Evolutionary conservation across 768 basidiomycete genomes (phyloP).

Genomic region (Candolleomyces eurysporus): DNA sequence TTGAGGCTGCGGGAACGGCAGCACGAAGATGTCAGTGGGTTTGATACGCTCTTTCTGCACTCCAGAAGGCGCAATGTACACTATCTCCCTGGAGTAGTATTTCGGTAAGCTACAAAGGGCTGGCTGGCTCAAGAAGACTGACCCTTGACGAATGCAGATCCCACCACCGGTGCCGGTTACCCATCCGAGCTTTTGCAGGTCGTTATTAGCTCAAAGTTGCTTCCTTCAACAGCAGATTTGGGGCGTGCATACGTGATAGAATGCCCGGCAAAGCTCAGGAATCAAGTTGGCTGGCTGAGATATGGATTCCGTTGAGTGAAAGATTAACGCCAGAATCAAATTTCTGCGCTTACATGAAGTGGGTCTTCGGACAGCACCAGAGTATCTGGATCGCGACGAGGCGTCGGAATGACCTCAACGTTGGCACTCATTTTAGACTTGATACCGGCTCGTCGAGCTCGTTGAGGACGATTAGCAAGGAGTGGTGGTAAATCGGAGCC

Average conservation of each 20-base stretch:
- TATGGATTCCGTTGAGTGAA: neutral
- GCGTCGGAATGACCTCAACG: too few relatives aligned
- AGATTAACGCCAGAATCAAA: slow-evolving; percentile 4
- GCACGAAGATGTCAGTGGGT: slow-evolving; percentile 82
- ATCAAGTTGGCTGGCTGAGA: slow-evolving; percentile 87
- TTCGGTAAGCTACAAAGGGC: neutral
- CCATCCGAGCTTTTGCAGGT: slow-evolving; percentile 65
- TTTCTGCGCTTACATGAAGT: slow-evolving; percentile 47
- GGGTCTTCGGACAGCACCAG: slow-evolving; percentile 63
- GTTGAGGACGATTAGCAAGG: too few relatives aligned
- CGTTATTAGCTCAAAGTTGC: slow-evolving; percentile 3
- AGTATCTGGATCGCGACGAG: slow-evolving; percentile 32
- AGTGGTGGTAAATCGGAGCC: neutral
- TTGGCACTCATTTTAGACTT: too few relatives aligned
- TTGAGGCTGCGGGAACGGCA: slow-evolving; percentile 66
- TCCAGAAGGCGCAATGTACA: slow-evolving; percentile 85
- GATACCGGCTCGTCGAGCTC: neutral
- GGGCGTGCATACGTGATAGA: slow-evolving; percentile 53
- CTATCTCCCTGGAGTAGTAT: slow-evolving; percentile 52
- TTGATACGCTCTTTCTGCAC: slow-evolving; percentile 89
- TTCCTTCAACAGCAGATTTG: neutral
- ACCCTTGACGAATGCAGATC: slow-evolving; percentile 73
- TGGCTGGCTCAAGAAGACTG: slow-evolving; percentile 15
- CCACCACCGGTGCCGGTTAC: slow-evolving; percentile 89
- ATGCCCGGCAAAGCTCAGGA: slow-evolving; percentile 77